These are phyloP conservation scores for Penicillium oxalicum DNA, from an alignment of 2,329 filamentous ascomycete genomes.

Conservation along the genomic window DNA sequence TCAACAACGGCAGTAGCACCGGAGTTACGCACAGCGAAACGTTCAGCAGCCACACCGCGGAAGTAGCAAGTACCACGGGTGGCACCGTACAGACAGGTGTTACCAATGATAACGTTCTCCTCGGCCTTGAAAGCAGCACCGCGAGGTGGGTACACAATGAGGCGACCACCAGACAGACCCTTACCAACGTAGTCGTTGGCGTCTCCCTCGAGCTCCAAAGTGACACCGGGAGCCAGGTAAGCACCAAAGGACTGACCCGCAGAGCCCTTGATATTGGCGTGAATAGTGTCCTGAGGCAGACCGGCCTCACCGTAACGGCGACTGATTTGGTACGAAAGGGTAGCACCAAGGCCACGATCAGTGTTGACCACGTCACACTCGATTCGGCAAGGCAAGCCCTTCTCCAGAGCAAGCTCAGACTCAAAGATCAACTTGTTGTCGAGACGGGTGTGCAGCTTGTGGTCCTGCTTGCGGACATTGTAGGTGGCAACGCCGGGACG, in stretches of 20 bases:
- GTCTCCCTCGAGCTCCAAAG: slow-evolving; percentile 90
- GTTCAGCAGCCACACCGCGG: slow-evolving; percentile 91
- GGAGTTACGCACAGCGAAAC: slow-evolving; percentile 94
- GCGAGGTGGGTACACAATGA: slow-evolving; percentile 90
- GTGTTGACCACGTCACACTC: slow-evolving; percentile 97
- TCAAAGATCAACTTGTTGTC: slow-evolving; percentile 98
- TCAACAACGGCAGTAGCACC: slow-evolving; percentile 94
- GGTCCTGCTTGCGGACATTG: slow-evolving; percentile 96
- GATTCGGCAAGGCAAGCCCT: slow-evolving; percentile 84
- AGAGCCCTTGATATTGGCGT: slow-evolving; percentile 93
- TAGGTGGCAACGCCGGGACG: slow-evolving; percentile 92
- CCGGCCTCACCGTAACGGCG: slow-evolving; percentile 86
- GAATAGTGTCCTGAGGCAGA: slow-evolving; percentile 85
- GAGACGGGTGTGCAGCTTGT: slow-evolving; percentile 82
- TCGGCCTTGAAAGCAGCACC: slow-evolving; percentile 90
- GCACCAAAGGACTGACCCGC: slow-evolving; percentile 96
- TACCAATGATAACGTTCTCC: slow-evolving; percentile 89
- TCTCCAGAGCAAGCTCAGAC: slow-evolving; percentile 88
- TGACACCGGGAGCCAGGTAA: slow-evolving; percentile 87
- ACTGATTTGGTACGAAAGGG: slow-evolving; percentile 91
- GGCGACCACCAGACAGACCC: slow-evolving; percentile 82
- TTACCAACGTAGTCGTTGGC: slow-evolving; percentile 97
- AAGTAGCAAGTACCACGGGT: slow-evolving; percentile 91
- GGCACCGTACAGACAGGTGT: slow-evolving; percentile 91
- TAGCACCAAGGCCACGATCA: slow-evolving; percentile 87